Conservation (phyloP, 177 flowering plant genomes). For the Vitis hybrid region DNA sequence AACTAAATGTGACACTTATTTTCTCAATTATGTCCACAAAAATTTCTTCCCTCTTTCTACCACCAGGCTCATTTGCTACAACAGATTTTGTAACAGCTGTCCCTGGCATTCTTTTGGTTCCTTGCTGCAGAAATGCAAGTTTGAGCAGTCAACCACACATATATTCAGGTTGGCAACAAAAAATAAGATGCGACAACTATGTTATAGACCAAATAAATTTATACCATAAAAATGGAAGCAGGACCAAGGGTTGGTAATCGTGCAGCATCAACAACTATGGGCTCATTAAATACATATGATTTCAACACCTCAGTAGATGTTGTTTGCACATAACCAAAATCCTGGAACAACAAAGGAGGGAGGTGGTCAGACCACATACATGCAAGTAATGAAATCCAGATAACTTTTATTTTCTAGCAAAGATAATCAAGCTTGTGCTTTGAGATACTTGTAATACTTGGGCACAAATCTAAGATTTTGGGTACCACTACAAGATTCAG, state of each 20-base stretch:
- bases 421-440: too few relatives aligned
- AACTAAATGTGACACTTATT: constrained; percentile 93
- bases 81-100: constrained; percentile 97
- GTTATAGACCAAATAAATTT: neutral
- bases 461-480: too few relatives aligned
- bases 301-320: constrained; percentile 88
- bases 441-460: too few relatives aligned
- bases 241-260: constrained; percentile 81
- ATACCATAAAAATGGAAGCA: constrained; percentile 84
- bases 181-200: neutral
- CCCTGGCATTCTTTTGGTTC: constrained; percentile 93
- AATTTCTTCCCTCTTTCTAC: constrained; percentile 91
- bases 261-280: constrained; percentile 77
- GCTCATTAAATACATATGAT: constrained; percentile 86
- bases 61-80: constrained; percentile 92
- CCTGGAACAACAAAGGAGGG: constrained; percentile 39
- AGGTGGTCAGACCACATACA: too few relatives aligned
- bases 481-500: too few relatives aligned
- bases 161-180: constrained; percentile 1
- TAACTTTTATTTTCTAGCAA: too few relatives aligned
- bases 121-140: constrained; percentile 64
- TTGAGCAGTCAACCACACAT: constrained; percentile 5
- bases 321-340: constrained; percentile 90
- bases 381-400: too few relatives aligned
- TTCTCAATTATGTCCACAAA: constrained; percentile 96